Percentiles rank a stretch among this genome's conserved stretches.
phyloP scores from a whole-genome alignment of 2,329 filamentous ascomycete species.

The Epichloe baconii region DNA sequence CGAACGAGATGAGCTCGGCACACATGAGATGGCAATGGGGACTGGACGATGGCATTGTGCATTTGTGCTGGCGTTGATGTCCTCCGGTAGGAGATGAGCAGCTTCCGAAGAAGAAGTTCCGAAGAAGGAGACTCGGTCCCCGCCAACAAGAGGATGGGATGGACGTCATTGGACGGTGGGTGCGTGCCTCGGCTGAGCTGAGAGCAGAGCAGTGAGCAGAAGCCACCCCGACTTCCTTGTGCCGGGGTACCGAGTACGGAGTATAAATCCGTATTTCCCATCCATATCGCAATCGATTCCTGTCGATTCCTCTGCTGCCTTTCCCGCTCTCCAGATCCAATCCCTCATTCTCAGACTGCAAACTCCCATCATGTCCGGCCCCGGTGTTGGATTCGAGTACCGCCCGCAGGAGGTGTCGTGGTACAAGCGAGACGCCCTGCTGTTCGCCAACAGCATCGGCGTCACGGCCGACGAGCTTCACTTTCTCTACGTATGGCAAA shows the following conservation, averaged over 20 bases:
- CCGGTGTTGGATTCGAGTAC: slow-evolving; percentile 65
- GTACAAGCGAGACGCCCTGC: slow-evolving; percentile 75
- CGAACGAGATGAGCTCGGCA: slow-evolving; percentile 23
- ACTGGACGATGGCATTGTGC: background rate
- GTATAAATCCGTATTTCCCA: too few species aligned
- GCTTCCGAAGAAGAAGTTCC: too few species aligned
- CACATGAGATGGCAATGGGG: slow-evolving; percentile 18
- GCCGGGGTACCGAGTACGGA: too few species aligned
- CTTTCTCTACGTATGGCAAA: slow-evolving; percentile 61
- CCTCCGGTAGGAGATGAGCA: background rate
- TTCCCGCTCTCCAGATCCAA: background rate
- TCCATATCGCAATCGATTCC: too few species aligned
- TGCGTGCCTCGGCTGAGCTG: background rate
- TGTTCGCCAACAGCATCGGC: slow-evolving; percentile 86
- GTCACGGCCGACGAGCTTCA: slow-evolving; percentile 78
- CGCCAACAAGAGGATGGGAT: too few species aligned
- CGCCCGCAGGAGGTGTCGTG: slow-evolving; percentile 64
- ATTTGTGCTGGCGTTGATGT: background rate
- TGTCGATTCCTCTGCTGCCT: too few species aligned
- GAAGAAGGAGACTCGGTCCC: too few species aligned
- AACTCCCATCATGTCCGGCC: slow-evolving; percentile 24
- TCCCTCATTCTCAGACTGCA: background rate
- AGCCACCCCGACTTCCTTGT: too few species aligned
- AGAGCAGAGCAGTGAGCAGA: too few species aligned
- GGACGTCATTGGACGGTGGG: too few species aligned